Evolutionary conservation across 225 moss, liverwort and hornwort species (phyloP).

Genomic region (Rhytidiadelphus loreus): DNA sequence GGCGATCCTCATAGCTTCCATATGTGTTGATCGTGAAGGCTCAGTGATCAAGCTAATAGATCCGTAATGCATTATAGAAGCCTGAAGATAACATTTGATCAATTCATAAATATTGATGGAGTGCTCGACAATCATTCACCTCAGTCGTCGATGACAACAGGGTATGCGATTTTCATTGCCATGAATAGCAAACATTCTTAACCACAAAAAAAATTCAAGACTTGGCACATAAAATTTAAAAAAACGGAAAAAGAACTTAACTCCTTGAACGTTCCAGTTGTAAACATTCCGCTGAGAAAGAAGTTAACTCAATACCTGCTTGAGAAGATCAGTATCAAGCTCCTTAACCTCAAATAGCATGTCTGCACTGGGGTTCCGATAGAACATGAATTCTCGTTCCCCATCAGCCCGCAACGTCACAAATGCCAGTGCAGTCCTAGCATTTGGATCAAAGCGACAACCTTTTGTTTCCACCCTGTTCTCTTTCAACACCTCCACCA

Average conservation of each 20-base stretch:
- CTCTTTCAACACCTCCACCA: constrained; percentile 84
- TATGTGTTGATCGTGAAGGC: constrained; percentile 81
- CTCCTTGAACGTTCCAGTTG: not conserved
- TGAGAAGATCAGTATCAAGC: constrained; percentile 64
- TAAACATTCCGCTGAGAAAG: not conserved
- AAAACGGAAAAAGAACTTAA: not conserved
- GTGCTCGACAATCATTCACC: not conserved
- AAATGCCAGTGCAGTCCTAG: constrained; percentile 85
- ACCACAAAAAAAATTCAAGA: not conserved
- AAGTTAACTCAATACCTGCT: constrained; percentile 30
- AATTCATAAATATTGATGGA: not conserved
- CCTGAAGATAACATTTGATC: constrained; percentile 32
- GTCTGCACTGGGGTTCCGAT: constrained; percentile 86
- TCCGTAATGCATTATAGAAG: constrained; percentile 77
- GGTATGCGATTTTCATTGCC: not conserved
- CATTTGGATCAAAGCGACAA: constrained; percentile 76
- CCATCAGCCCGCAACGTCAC: constrained; percentile 82
- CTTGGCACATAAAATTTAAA: not conserved
- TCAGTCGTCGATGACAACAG: not conserved
- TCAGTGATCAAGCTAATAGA: constrained; percentile 94
- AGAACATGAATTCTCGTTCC: constrained; percentile 92
- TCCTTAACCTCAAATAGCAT: constrained; percentile 66
- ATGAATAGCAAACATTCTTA: not conserved
- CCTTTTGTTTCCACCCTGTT: constrained; percentile 85
- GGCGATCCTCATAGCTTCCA: constrained; percentile 78